These are phyloP conservation scores for Adiantum capillusveneris DNA, from an alignment of 75 land plant species.

Conservation along the genomic window DNA sequence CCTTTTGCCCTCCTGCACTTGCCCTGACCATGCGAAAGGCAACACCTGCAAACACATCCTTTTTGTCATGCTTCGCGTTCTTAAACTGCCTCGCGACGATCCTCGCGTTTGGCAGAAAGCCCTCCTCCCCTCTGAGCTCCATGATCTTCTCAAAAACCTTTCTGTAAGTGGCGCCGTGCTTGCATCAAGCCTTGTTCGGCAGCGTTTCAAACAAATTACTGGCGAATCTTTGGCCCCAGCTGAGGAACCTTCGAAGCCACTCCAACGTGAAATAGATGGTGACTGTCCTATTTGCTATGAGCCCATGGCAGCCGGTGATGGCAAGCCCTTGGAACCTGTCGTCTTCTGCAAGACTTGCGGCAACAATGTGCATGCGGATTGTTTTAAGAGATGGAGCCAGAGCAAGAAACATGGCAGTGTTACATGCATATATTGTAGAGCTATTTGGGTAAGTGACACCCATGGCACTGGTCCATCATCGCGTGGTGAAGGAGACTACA, in stretches of 20 bases:
- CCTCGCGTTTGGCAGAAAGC: constrained; percentile 51
- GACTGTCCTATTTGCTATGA: constrained; percentile 80
- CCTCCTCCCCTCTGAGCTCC: constrained; percentile 55
- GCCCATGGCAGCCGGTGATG: constrained; percentile 40
- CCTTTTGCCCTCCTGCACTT: constrained; percentile 61
- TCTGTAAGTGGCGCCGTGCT: constrained; percentile 30
- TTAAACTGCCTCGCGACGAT: constrained; percentile 49
- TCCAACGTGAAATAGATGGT: constrained; percentile 30
- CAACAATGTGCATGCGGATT: constrained; percentile 69
- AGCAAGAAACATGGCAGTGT: constrained; percentile 44
- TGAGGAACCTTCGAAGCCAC: no score
- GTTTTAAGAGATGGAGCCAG: constrained; percentile 64
- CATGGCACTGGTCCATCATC: constrained; percentile 3
- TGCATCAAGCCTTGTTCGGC: constrained; percentile 29
- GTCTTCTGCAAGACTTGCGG: constrained; percentile 65
- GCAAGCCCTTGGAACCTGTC: constrained; percentile 23
- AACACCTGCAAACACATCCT: constrained; percentile 80
- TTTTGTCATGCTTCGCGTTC: constrained; percentile 65
- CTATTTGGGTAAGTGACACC: constrained; percentile 39
- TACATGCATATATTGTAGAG: constrained; percentile 78
- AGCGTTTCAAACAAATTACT: constrained; percentile 43
- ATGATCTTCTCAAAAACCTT: constrained; percentile 29
- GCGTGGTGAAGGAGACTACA: constrained; percentile 14
- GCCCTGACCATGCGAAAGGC: constrained; percentile 60
- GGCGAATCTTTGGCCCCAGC: constrained; percentile 5